Base-by-base conservation (phyloP, 331 rosid species). In the Telfairia occidentalis region DNA sequence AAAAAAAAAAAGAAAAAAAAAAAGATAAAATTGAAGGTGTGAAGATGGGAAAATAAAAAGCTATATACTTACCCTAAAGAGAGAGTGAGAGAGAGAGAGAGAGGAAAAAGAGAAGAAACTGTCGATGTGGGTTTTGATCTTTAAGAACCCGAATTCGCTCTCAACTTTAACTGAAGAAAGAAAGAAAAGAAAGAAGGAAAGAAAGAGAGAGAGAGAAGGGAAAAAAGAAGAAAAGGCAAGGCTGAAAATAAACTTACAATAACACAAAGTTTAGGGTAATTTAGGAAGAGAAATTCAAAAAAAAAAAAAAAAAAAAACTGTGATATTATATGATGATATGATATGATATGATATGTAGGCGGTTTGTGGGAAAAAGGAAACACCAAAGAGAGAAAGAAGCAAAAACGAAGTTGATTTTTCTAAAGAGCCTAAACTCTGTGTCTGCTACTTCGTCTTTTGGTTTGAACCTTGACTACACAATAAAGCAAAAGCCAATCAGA, bases 181-280 rank as follows among this genome's bases (percentile, higher is more conserved):
- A 76, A 80, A 66, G 74, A 58, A 70, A 19, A 43, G 61, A 67
- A 57, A 57, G 80, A 48, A 58, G 80, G 77, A 76, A 77, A 85
- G n/a, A 76, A 80, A 66, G 74, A 58, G 63, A 70, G 28, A 43
- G 61, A 67, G 65, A 57, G 80, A 48, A 58, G 80, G 77, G 78
- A 77, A 85, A 82, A 81, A 77, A 85, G 81, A 81, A 84, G 78
- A 86, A 90, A 90, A 89, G 87, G 83, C 53, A 57, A 78, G 78
- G 70, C 80, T 81, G 82, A 86, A 82, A 78, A n/a, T n/a, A n/a
- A n/a, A 76, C 85, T 85, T 73, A 50, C 3, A n/a, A n/a, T n/a
- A n/a, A 37, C 32, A 40, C 0, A 7, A 69, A 1, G 34, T 69
- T 40, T 69, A 69, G 48, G 32, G 19, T 21, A 69, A 69, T 60